phyloP scores from a whole-genome alignment of 306 rosid species.

The Senna siamea region DNA sequence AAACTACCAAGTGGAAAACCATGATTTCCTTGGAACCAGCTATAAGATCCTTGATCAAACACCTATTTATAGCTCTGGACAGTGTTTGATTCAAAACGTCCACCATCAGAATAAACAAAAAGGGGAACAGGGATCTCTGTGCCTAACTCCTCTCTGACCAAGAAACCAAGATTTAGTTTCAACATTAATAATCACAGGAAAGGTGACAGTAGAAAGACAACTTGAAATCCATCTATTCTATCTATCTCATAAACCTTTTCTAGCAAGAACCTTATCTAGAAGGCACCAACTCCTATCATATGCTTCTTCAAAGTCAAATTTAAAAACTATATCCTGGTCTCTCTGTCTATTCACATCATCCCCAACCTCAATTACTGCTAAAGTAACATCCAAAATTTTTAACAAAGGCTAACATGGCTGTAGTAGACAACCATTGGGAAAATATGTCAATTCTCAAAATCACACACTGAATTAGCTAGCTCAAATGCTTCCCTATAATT shows the following conservation, averaged over 20 bases:
- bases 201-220: not conserved
- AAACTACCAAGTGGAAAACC: not conserved
- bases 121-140: not conserved
- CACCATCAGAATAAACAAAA: not conserved
- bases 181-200: not conserved
- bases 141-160: not conserved
- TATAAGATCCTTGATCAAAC: not conserved
- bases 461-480: not conserved
- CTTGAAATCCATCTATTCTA: not conserved
- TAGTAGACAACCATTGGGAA: not conserved
- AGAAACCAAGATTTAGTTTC: not conserved
- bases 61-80: no score
- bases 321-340: no score
- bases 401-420: not conserved
- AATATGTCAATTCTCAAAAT: not conserved
- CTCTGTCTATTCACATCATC: not conserved
- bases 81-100: not conserved
- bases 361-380: no score
- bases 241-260: not conserved
- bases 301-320: conserved; percentile 8
- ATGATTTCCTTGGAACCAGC: no score
- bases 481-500: not conserved
- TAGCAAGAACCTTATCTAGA: not conserved
- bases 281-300: not conserved
- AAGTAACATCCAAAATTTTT: no score